Evolutionary conservation across 1,139 yeast species (phyloP), one percentile per base, ranked within the genome.

Genomic region (Candida sanyaensis): DNA sequence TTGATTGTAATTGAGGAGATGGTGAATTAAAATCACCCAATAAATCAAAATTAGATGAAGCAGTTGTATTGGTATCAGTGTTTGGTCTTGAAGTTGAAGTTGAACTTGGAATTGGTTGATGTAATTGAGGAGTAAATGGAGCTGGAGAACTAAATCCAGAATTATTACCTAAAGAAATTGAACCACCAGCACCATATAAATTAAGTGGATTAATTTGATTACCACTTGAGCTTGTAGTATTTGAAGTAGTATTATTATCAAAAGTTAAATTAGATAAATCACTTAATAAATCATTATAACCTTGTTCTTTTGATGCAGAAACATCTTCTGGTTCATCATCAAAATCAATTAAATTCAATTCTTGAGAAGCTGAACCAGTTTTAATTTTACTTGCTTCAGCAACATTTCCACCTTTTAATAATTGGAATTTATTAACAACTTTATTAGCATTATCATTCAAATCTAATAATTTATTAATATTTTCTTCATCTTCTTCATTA

Each of bases 361-460:
- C 77, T 27, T 43, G 31, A n/a, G 50, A 41, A n/a, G 68, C 69
- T 8, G 69, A 54, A 13, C 71, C 65, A 4, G 69, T 78, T 47
- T 79, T 73, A 46, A 88, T 80, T 53, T 78, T 70, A 1, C 83
- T 67, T 7, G 96, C 96, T 50, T 75, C 81, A 23, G 72, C 75
- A 23, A 76, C 64, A 52, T 88, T 81, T 37, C 96, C 96, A 41
- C 75, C 68, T 62, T 81, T 84, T 59, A 90, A 72, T 30, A 83
- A 71, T 47, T 78, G 81, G 68, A 80, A 90, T 66, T 89, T 90
- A 45, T 78, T 76, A 46, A 90, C 69, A 47, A 90, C 77, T 10
- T 81, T 75, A 59, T 89, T 87, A 54, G 92, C 86, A 51, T 80
- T 80, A 63, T 90, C 97, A 63, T 90, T 90, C 52, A 93, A 75